Percentiles rank a stretch among this genome's conserved stretches.
phyloP scores from a whole-genome alignment of 371 early-diverging fungal species.

The Apophysomyces elegans region DNA sequence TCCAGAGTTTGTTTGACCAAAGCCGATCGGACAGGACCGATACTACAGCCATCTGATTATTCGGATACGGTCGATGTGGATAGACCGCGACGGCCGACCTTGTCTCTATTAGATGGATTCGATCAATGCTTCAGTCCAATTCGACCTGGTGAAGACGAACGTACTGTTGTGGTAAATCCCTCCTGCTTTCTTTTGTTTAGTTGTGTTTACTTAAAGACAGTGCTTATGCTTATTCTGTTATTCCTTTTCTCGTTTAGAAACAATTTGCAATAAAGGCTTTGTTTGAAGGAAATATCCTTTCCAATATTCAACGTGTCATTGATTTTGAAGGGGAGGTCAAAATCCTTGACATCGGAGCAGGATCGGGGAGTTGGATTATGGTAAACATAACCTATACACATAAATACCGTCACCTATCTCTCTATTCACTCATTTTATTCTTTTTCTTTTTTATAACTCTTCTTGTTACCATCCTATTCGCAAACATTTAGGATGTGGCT shows the following conservation, averaged over 20 bases:
- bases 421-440: no score
- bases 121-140: constrained; percentile 1
- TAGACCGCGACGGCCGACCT: background rate
- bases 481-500: background rate
- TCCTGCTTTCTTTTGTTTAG: background rate
- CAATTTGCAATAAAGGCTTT: constrained; percentile 13
- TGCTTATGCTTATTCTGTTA: background rate
- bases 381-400: background rate
- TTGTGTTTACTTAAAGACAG: background rate
- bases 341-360: constrained; percentile 12
- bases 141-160: constrained; percentile 9
- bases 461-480: no score
- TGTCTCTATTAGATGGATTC: background rate
- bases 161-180: constrained; percentile 3
- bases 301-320: background rate
- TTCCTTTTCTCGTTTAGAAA: background rate
- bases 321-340: background rate
- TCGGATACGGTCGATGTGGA: no score
- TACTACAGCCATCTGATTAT: no score
- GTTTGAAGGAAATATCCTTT: constrained; percentile 10
- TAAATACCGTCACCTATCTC: background rate
- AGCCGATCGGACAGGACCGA: background rate
- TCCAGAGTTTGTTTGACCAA: background rate
- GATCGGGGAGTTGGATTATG: constrained; percentile 16
- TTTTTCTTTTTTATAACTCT: no score